Base-by-base conservation (phyloP, 2,329 filamentous ascomycete species). In the Colletotrichum neosansevieriae region DNA sequence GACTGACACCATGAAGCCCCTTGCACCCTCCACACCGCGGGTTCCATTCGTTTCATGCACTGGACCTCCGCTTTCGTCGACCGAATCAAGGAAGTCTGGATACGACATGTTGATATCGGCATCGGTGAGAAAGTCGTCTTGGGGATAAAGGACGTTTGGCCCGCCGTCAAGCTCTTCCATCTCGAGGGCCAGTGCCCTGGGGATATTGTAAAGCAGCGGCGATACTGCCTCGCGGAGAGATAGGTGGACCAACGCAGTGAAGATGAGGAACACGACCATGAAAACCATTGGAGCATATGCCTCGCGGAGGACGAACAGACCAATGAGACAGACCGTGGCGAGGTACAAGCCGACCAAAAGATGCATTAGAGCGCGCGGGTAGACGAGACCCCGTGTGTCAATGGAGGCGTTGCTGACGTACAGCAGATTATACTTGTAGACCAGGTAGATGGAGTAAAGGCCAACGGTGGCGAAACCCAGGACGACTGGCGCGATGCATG, bases 351-450 rank as follows among this genome's bases (percentile, higher is more conserved):
- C 94, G 1, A 91, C 90, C 32, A 95, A 89, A 54, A 97, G 88
- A 67, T 98, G 94, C 77, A 97, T 91, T 58, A 98, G 83, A 1
- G 93, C 94, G n/a, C 91, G 91, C 1, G 93, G 91, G 76, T 97
- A 98, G 73, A 93, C 90, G 13, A 95, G 87, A 15, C 95, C 94
- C 75, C 97, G 93, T 42, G 93, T 97, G 76, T 98, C 94, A 74
- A 97, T 90, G 67, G 88, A 82, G 9, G 92, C 89, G 76, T 97
- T 92, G 58, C 90, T 91, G 40, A 97, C 94, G 78, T 93, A 98
- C 57, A 98, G 86, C 63, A 98, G 81, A 76, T 97, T 97, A 85
- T 98, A 97, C 17, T 92, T 89, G 84, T 94, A 97, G 54, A 94
- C 92, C 59, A 95, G 83, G 77, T 97, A 97, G 79, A 97, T 94